phyloP scores from a whole-genome alignment of 805 yeast species.

The Cyberlindnera sargentensis region DNA sequence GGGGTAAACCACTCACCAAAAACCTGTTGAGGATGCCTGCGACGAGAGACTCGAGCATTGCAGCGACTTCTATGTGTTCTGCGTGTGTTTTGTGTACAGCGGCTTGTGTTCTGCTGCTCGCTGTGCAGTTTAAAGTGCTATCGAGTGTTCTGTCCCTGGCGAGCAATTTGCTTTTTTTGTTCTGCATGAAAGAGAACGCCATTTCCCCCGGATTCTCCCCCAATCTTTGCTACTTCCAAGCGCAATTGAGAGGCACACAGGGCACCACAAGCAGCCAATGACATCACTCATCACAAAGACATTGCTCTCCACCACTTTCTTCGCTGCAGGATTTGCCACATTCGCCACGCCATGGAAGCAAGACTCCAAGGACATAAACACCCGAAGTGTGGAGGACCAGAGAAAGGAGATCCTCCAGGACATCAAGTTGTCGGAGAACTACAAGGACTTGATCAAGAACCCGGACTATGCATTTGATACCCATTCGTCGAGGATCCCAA shows the following conservation, averaged over 20 bases:
- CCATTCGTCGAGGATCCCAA: constrained; percentile 45
- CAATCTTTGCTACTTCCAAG: too few species aligned
- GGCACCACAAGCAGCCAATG: constrained; percentile 3
- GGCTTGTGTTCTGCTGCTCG: not conserved
- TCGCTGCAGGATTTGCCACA: constrained; percentile 21
- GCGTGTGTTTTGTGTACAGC: not conserved
- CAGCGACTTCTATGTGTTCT: not conserved
- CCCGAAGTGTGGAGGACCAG: constrained; percentile 17
- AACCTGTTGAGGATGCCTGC: constrained; percentile 57
- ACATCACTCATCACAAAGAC: constrained; percentile 11
- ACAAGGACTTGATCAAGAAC: constrained; percentile 17
- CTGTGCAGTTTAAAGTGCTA: too few species aligned
- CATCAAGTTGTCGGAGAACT: constrained; percentile 25
- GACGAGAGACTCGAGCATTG: constrained; percentile 60
- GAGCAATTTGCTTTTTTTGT: too few species aligned
- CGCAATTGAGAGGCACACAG: not conserved
- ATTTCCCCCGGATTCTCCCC: too few species aligned
- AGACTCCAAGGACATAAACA: constrained; percentile 8
- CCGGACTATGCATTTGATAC: constrained; percentile 21
- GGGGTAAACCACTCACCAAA: constrained; percentile 25
- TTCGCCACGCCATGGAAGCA: constrained; percentile 23
- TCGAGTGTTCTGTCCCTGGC: too few species aligned
- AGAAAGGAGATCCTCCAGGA: constrained; percentile 21
- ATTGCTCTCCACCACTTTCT: constrained; percentile 11
- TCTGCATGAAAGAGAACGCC: too few species aligned